A percentile compares a stretch with the other conserved stretches of the same genome.
phyloP scores from a whole-genome alignment of 768 basidiomycete genomes.

The Leccinum rimulosum region DNA sequence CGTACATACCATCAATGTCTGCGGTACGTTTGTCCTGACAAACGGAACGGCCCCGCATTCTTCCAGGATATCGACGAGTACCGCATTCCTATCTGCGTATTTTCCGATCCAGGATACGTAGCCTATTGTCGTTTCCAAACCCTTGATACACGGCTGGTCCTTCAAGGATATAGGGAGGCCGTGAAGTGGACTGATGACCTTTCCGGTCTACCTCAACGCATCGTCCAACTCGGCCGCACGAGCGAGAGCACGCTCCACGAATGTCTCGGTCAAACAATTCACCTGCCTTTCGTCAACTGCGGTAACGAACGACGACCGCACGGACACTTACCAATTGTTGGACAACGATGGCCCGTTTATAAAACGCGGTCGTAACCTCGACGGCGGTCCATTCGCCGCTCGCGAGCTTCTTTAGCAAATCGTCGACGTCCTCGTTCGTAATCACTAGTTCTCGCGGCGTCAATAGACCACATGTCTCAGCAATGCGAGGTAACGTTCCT shows the following conservation, averaged over 20 bases:
- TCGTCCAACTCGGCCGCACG: conserved; percentile 68
- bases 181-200: conserved; percentile 67
- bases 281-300: conserved; percentile 39
- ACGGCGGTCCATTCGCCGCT: conserved; percentile 57
- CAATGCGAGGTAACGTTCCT: conserved; percentile 37
- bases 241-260: conserved; percentile 64
- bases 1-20: conserved; percentile 62
- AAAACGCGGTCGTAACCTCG: conserved; percentile 72
- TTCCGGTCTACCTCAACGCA: conserved; percentile 57
- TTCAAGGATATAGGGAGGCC: conserved; percentile 75
- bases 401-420: conserved; percentile 48
- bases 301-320: background rate
- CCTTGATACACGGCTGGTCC: conserved; percentile 69
- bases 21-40: conserved; percentile 71
- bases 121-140: conserved; percentile 69
- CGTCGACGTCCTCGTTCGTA: conserved; percentile 45
- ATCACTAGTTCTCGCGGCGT: conserved; percentile 56
- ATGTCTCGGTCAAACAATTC: conserved; percentile 84
- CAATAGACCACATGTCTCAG: conserved; percentile 36
- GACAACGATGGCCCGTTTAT: conserved; percentile 74
- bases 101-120: conserved; percentile 45
- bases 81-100: conserved; percentile 42
- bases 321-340: conserved; percentile 61
- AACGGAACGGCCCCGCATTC: conserved; percentile 68
- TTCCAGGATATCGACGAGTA: conserved; percentile 64